Base-by-base conservation (phyloP, 1,284 basidiomycete species). In the Ceratobasidium sp. region DNA sequence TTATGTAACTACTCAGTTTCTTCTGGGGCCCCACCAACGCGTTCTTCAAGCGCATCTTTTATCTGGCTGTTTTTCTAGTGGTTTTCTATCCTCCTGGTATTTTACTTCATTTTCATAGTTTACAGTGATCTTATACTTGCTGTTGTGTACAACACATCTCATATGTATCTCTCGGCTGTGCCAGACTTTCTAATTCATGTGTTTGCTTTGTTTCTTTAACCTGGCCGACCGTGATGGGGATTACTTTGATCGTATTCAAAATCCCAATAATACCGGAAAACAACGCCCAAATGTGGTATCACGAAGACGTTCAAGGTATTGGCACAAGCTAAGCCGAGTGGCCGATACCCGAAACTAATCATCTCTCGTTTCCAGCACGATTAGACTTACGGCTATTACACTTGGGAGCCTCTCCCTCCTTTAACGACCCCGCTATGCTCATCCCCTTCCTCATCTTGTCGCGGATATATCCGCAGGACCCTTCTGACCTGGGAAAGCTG, bases 381-480 rank as follows among this genome's bases (percentile, higher is more conserved):
- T n/a, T n/a, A n/a, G n/a, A n/a, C n/a, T n/a, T n/a, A n/a, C n/a
- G n/a, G n/a, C n/a, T n/a, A n/a, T n/a, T n/a, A n/a, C n/a, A n/a
- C 12, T 61, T 61, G 3, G 17, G 17, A 40, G 61, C 4, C 13
- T 10, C 13, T 38, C n/a, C 13, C 61, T 0, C 6, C 12, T 12
- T 5, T 7, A 44, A 7, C 20, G 5, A 64, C 17, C 3, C 33
- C n/a, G 20, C 61, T 7, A 12, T 1, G 33, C 23, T n/a, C 5
- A 42, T 1, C 23, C 77, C 77, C 46, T 68, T 75, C 38, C 70
- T 76, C 78, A 78, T 76, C 7, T 26, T 68, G 56, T 78, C 78
- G 3, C 78, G 59, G 10, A 68, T n/a, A 28, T 78, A 78, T 9
- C 56, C 40, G 6, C 33, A 42, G 12, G 40, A 56, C 2, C 28